Evolutionary conservation across 192 early-diverging fungal genomes (phyloP), one percentile per base, ranked within the genome.

Genomic region (Mortierella claussenii): DNA sequence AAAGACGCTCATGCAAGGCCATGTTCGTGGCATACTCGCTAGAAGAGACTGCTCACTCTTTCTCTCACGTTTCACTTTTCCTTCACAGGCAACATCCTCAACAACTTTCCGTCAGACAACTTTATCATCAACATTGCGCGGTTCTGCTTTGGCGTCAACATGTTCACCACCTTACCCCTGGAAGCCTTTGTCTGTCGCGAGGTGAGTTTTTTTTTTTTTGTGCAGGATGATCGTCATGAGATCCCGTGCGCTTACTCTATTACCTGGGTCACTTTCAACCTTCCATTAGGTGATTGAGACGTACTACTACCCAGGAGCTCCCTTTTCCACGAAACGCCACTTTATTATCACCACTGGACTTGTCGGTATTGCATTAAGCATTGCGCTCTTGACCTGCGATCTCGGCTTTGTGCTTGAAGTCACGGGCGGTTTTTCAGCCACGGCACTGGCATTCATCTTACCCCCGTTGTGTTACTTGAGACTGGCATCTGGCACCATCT

Each of bases 101-200:
- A 94, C 81, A 95, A 94, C 78, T 97, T 97, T 71, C 86, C 94
- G 7, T 79, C 83, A 43, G 85, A 93, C 73, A 86, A 91, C 61
- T 43, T 86, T 26, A 78, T 94, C 27, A 96, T 96, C 78, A 96
- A 95, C 79, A 80, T 93, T 60, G 92, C 95, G 26, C 88, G 96
- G 11, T 83, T 95, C 46, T 86, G 86, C 30, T 96, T 97, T 79
- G 96, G 91, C 4, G 83, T 95, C 27, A 96, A 97, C 84, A 97
- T 97, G 96, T 95, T 97, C 54, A 90, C 95, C 8, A 96, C 96
- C 26, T 88, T 95, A 43, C 96, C 96, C 4, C 83, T 96, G 74
- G 96, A 97, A 59, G 85, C 89, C 7, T 93, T 97, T 80, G 95
- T 97, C 31, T 93, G 92, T 51, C 87, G 95, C 33, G 93, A 95